A percentile compares a stretch with the other conserved stretches of the same genome.
Evolutionary conservation across 2,329 filamentous ascomycete species (phyloP).

Genomic region (Pochonia chlamydosporia): DNA sequence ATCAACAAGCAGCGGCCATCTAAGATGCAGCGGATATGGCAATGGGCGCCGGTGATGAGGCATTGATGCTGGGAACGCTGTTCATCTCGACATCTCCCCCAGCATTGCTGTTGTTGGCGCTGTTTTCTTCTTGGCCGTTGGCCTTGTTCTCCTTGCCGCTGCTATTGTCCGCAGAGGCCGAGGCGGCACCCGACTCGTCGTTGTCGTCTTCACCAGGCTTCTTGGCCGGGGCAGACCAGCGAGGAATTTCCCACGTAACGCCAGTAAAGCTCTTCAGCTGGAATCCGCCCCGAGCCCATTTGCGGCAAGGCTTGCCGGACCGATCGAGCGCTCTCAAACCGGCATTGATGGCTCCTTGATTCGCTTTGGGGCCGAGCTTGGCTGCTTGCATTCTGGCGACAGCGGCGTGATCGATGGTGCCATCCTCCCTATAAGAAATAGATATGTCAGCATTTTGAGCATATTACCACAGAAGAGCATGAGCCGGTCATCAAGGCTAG

Average conservation of each 20-base stretch:
- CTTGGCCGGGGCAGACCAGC: constrained; percentile 74
- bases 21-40: constrained; percentile 40
- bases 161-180: constrained; percentile 41
- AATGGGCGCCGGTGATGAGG: constrained; percentile 45
- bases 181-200: constrained; percentile 40
- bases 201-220: constrained; percentile 38
- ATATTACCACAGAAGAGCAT: too few relatives aligned
- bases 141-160: constrained; percentile 62
- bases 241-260: constrained; percentile 70
- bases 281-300: constrained; percentile 81
- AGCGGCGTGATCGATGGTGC: constrained; percentile 52
- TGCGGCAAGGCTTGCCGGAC: constrained; percentile 84
- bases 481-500: too few relatives aligned
- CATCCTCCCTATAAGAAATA: constrained; percentile 51
- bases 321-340: constrained; percentile 90
- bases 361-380: constrained; percentile 92
- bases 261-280: constrained; percentile 90
- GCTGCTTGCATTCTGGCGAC: constrained; percentile 44
- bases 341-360: constrained; percentile 95
- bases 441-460: constrained; percentile 16
- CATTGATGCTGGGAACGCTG: constrained; percentile 44
- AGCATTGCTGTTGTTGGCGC: constrained; percentile 38
- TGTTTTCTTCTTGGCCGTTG: constrained; percentile 46
- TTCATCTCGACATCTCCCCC: constrained; percentile 47
- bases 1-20: background rate